phyloP scores from a whole-genome alignment of 768 basidiomycete genomes.

The Candolleomyces aberdarensis region DNA sequence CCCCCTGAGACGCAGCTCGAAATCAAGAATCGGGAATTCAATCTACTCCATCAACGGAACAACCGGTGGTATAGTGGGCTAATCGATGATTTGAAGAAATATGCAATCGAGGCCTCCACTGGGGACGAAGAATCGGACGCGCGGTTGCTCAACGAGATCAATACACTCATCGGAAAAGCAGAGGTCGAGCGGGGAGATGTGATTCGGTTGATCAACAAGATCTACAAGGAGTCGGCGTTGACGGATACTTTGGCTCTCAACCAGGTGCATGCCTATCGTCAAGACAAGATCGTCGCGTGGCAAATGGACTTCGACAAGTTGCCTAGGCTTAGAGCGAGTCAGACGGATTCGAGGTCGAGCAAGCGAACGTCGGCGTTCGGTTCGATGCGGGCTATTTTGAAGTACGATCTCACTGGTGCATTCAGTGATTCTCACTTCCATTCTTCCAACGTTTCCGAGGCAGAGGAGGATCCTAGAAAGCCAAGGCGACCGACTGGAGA shows the following conservation, averaged over 20 bases:
- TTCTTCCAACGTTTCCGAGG: conserved; percentile 70
- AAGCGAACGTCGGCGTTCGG: conserved; percentile 63
- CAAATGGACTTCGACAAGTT: conserved; percentile 89
- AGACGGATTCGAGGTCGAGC: conserved; percentile 44
- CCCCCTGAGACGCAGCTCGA: conserved; percentile 85
- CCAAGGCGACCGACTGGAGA: conserved; percentile 50
- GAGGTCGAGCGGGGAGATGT: conserved; percentile 77
- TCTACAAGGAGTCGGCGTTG: conserved; percentile 77
- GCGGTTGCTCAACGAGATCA: conserved; percentile 58
- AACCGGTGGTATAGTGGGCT: conserved; percentile 71
- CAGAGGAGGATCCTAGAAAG: conserved; percentile 56
- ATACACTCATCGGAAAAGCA: conserved; percentile 65
- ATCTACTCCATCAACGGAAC: conserved; percentile 69
- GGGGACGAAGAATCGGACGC: conserved; percentile 74
- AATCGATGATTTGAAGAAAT: conserved; percentile 72
- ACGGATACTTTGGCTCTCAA: conserved; percentile 88
- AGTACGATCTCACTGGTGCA: conserved; percentile 50
- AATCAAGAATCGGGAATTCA: conserved; percentile 90
- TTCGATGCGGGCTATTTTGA: conserved; percentile 71
- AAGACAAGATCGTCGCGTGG: conserved; percentile 96
- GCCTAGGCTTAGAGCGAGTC: conserved; percentile 62
- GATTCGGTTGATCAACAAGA: conserved; percentile 63
- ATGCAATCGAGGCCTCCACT: conserved; percentile 74
- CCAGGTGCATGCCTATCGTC: conserved; percentile 78
- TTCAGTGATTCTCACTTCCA: conserved; percentile 55